Conservation (phyloP, 139 green algal species). For the Volvox africanus region DNA sequence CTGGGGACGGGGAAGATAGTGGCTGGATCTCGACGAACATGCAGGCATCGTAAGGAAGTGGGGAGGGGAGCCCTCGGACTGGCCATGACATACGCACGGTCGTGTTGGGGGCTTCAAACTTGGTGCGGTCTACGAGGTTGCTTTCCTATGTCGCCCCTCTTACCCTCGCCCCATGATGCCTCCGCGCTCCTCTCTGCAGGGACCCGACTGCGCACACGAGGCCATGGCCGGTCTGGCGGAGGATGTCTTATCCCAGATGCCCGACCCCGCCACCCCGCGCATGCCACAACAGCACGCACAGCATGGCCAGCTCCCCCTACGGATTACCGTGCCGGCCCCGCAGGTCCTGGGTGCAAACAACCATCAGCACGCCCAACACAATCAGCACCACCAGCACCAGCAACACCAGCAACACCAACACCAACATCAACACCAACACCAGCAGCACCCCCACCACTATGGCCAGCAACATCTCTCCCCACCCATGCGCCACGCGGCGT, state of each 20-base stretch:
- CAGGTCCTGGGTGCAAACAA: not conserved
- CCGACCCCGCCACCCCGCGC: not conserved
- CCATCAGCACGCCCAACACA: not conserved
- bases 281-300: not conserved
- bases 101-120: too few species aligned
- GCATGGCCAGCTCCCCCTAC: too few species aligned
- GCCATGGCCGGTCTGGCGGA: slow-evolving; percentile 13
- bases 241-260: slow-evolving; percentile 6
- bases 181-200: too few species aligned
- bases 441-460: not conserved
- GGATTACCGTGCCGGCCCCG: not conserved
- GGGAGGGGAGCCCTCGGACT: too few species aligned
- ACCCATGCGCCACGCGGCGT: not conserved
- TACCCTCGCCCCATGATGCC: too few species aligned
- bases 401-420: not conserved
- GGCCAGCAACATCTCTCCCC: not conserved
- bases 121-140: too few species aligned
- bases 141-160: too few species aligned
- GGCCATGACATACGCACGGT: too few species aligned
- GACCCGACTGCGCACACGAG: slow-evolving; percentile 9
- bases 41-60: too few species aligned
- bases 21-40: too few species aligned
- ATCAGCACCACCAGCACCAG: slow-evolving; percentile 9
- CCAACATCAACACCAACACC: not conserved
- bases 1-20: too few species aligned